Base-by-base conservation (phyloP, 306 rosid species). In the Castanospermum australe region DNA sequence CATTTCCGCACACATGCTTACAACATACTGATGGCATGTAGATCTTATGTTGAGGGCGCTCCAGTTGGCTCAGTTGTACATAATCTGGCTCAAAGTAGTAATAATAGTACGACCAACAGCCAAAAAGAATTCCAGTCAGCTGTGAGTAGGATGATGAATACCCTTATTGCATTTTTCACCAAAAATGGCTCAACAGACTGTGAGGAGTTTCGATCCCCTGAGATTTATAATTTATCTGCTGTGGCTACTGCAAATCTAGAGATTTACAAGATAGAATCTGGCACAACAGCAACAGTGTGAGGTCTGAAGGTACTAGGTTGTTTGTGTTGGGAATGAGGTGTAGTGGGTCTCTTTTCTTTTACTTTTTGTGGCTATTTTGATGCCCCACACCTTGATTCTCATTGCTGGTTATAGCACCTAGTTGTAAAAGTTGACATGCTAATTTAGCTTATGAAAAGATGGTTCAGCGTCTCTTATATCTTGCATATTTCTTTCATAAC, bases 141-240 rank as follows among this genome's bases (percentile, higher is more conserved):
- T 81, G 85, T 93, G 78, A 48, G 73, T 56, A 78, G 80, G 68
- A 83, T 90, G 91, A 93, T 90, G 86, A 86, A 76, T 48, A 59
- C 85, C 9, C 94, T 93, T 0, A 25, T 89, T 69, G 89, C 90
- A 30, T 69, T 79, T 73, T 93, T 93, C 90, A 66, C 88, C 47
- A 84, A 77, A 83, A 93, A 86, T 63, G 96, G 97, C 60, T 86
- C 92, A 17, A 86, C 84, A 20, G 88, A 89, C 35, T 84, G 87
- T 13, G 96, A 92, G 60, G 80, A 81, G 78, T 89, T 87, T 80
- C 84, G 84, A 47, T 62, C 44, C 76, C 75, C 12, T 5, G 90
- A 76, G 67, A 11, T 76, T 59, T 79, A 61, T 17, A 73, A 35
- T 25, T 0, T 77, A 8, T 20, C 87, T 28, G 18, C 60, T 52